Percentiles rank a stretch among this genome's conserved stretches.
These are phyloP conservation scores for Candida manassasensis DNA, from an alignment of 805 yeast genomes.

Conservation along the genomic window DNA sequence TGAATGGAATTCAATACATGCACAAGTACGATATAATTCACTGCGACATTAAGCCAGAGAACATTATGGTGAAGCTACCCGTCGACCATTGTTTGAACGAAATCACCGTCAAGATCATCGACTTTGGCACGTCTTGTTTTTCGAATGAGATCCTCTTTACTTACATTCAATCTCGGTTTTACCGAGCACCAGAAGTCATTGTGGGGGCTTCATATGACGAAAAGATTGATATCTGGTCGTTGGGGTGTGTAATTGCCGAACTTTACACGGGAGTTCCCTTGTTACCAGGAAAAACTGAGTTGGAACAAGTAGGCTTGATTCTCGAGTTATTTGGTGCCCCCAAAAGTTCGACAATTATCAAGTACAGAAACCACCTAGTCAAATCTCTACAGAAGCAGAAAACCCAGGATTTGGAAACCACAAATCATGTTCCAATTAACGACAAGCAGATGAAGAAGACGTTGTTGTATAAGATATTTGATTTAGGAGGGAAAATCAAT, in stretches of 20 bases:
- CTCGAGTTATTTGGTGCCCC: constrained; percentile 48
- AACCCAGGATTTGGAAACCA: constrained; percentile 2
- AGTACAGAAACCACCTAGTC: constrained; percentile 34
- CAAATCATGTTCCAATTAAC: constrained; percentile 12
- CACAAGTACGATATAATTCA: constrained; percentile 61
- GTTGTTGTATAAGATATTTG: constrained; percentile 34
- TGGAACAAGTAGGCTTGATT: constrained; percentile 41
- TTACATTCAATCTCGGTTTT: constrained; percentile 61
- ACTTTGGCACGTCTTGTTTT: constrained; percentile 69
- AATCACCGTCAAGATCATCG: constrained; percentile 63
- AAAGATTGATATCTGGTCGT: constrained; percentile 49
- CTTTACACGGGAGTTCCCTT: constrained; percentile 34
- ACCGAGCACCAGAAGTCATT: constrained; percentile 75
- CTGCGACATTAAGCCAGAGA: constrained; percentile 73
- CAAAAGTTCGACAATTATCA: constrained; percentile 31
- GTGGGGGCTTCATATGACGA: constrained; percentile 57
- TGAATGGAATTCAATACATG: constrained; percentile 56
- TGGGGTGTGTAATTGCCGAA: constrained; percentile 42
- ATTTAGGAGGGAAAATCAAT: constrained; percentile 34
- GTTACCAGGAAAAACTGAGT: constrained; percentile 47
- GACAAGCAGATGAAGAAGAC: constrained; percentile 33
- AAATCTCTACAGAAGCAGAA: constrained; percentile 14
- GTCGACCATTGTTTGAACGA: constrained; percentile 14
- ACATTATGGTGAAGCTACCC: constrained; percentile 54
- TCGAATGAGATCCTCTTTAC: constrained; percentile 41